phyloP scores from a whole-genome alignment of 352 stramenopile species.

The Phytopythium oedochilum region DNA sequence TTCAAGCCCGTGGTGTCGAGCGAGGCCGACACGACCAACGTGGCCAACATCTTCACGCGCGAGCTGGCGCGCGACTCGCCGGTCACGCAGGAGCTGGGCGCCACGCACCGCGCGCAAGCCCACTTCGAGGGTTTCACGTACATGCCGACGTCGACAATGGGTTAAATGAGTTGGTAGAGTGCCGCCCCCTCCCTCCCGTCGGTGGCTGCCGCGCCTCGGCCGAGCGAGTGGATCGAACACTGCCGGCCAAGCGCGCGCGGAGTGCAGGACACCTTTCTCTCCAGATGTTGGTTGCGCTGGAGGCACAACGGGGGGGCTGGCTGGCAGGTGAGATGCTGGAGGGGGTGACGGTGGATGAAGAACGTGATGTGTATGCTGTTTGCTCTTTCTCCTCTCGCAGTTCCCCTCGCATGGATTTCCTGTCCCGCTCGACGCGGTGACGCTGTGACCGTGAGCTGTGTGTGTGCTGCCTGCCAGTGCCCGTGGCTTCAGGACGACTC shows the following conservation, averaged over 20 bases:
- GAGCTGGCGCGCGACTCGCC: conserved; percentile 86
- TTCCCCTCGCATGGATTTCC: not conserved
- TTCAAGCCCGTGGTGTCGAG: conserved; percentile 86
- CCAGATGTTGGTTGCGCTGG: too few species aligned
- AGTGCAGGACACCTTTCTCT: too few species aligned
- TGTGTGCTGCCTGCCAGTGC: not conserved
- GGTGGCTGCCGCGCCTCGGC: not conserved
- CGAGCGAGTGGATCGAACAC: conserved; percentile 6
- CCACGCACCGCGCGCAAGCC: conserved; percentile 74
- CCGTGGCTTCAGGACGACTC: too few species aligned
- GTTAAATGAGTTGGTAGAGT: conserved; percentile 10
- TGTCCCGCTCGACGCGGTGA: not conserved
- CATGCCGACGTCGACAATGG: conserved; percentile 67
- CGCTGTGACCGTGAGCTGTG: too few species aligned
- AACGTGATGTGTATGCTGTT: conserved; percentile 7
- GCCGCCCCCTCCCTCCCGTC: not conserved
- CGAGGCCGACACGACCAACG: conserved; percentile 79
- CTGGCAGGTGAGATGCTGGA: not conserved
- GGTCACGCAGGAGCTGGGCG: conserved; percentile 79
- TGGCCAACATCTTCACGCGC: conserved; percentile 85
- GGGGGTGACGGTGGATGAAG: not conserved
- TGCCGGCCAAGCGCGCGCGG: not conserved
- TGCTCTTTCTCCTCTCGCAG: not conserved
- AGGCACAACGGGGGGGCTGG: not conserved
- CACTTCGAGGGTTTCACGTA: conserved; percentile 95